Percentiles rank a stretch among this genome's conserved stretches.
Evolutionary conservation across 139 green algal species (phyloP).

Genomic region (Haematococcus lacustris): DNA sequence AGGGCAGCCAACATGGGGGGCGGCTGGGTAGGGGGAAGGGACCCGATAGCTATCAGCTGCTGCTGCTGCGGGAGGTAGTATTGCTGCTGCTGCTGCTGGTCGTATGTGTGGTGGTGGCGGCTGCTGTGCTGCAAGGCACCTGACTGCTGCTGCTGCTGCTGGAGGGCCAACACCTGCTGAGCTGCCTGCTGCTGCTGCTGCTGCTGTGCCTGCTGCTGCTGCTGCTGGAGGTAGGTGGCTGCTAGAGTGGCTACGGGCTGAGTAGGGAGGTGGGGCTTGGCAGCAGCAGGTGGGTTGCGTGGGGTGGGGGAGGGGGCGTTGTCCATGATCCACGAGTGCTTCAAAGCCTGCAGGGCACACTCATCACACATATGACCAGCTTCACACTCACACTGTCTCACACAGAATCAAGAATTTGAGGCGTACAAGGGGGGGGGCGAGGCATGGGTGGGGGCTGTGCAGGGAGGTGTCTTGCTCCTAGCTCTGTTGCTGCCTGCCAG

Average conservation of each 20-base stretch:
- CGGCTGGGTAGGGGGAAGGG: no score
- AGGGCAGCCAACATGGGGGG: no score
- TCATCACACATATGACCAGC: not conserved
- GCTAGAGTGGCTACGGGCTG: not conserved
- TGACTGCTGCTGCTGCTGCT: not conserved
- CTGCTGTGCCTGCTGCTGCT: not conserved
- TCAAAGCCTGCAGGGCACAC: not conserved
- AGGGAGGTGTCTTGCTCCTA: not conserved
- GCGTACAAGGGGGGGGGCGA: not conserved
- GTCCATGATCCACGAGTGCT: not conserved
- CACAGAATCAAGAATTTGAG: not conserved
- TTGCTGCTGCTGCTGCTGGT: conserved; percentile 1
- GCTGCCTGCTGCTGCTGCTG: not conserved
- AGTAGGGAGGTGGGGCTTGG: not conserved
- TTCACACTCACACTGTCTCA: not conserved
- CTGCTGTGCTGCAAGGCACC: not conserved
- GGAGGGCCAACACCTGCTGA: not conserved
- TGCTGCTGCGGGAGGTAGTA: not conserved
- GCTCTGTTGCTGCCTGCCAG: not conserved
- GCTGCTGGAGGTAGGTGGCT: no score
- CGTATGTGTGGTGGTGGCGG: not conserved
- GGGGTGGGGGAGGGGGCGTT: not conserved
- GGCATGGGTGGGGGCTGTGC: not conserved
- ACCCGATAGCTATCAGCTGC: no score
- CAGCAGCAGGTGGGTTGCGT: not conserved